Conservation (phyloP, 371 early-diverging fungal species). For the Mucor piriformis region DNA sequence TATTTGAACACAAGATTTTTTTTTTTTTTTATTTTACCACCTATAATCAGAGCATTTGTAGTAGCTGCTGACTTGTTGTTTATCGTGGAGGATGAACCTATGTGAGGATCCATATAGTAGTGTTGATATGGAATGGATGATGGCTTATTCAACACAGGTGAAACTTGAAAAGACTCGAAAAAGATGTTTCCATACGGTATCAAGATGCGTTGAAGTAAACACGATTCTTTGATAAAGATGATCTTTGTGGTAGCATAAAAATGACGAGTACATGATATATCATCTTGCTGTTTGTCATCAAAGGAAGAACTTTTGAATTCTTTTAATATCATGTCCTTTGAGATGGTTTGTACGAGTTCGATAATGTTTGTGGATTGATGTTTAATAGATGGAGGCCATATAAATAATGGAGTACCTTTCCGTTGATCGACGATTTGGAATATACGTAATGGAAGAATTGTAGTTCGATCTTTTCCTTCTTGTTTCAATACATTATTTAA, state of each 20-base stretch:
- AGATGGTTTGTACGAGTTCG: conserved; percentile 4
- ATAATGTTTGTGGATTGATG: not conserved
- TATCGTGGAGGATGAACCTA: too few relatives aligned
- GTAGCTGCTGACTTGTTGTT: too few relatives aligned
- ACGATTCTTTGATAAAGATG: conserved; percentile 10
- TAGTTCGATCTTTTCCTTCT: not conserved
- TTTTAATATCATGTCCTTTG: not conserved
- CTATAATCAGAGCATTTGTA: too few relatives aligned
- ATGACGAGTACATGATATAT: conserved; percentile 32
- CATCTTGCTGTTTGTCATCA: not conserved
- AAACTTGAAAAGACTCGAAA: conserved; percentile 37
- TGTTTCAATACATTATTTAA: not conserved
- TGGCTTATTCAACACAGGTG: not conserved
- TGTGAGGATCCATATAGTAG: not conserved
- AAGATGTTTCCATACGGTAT: conserved; percentile 38
- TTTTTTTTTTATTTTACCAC: too few relatives aligned
- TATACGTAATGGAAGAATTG: conserved; percentile 34
- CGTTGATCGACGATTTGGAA: conserved; percentile 49
- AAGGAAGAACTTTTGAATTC: conserved; percentile 15
- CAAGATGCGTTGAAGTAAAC: conserved; percentile 32
- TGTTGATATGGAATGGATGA: too few relatives aligned
- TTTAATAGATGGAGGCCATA: conserved; percentile 38
- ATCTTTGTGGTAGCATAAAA: conserved; percentile 28
- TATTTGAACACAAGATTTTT: too few relatives aligned
- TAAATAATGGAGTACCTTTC: conserved; percentile 34